A percentile compares a stretch with the other conserved stretches of the same genome.
Conservation (phyloP, 2,329 filamentous ascomycete species). For the Penicillium sp. region DNA sequence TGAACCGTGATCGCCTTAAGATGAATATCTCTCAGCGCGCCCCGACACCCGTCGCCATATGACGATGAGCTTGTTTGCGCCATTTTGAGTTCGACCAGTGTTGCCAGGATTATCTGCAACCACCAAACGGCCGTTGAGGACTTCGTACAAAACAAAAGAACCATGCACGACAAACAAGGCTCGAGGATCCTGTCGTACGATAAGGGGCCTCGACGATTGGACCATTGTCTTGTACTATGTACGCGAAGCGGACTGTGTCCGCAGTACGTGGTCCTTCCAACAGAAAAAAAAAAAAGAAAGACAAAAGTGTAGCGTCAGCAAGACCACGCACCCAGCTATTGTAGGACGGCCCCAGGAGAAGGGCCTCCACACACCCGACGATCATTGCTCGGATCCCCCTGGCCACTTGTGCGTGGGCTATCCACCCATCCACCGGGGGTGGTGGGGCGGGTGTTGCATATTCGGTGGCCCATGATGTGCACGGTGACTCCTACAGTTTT, state of each 20-base stretch:
- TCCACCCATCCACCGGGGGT: slow-evolving; percentile 7
- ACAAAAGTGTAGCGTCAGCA: slow-evolving; percentile 1
- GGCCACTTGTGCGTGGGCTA: slow-evolving; percentile 7
- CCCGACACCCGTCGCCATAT: slow-evolving; percentile 2
- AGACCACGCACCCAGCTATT: slow-evolving; percentile 1
- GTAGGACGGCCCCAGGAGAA: slow-evolving; percentile 5
- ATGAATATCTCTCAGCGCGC: not conserved
- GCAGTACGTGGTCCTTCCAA: not conserved
- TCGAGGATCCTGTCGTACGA: slow-evolving; percentile 5
- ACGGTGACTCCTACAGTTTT: not conserved
- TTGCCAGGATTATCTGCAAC: not conserved
- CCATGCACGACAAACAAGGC: slow-evolving; percentile 3
- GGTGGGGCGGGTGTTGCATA: slow-evolving; percentile 8
- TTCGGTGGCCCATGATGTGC: not conserved
- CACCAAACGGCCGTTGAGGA: not conserved
- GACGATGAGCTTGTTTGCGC: slow-evolving; percentile 10
- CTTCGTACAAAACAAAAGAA: not conserved
- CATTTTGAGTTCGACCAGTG: not conserved
- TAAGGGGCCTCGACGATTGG: not conserved
- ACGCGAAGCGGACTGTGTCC: not conserved
- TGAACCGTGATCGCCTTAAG: not conserved
- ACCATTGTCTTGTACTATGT: not conserved
- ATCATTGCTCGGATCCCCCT: slow-evolving; percentile 15
- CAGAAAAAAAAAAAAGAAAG: not conserved
- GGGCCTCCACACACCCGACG: slow-evolving; percentile 10